phyloP scores from a whole-genome alignment of 345 rosid genomes.

The Mangifera indica region DNA sequence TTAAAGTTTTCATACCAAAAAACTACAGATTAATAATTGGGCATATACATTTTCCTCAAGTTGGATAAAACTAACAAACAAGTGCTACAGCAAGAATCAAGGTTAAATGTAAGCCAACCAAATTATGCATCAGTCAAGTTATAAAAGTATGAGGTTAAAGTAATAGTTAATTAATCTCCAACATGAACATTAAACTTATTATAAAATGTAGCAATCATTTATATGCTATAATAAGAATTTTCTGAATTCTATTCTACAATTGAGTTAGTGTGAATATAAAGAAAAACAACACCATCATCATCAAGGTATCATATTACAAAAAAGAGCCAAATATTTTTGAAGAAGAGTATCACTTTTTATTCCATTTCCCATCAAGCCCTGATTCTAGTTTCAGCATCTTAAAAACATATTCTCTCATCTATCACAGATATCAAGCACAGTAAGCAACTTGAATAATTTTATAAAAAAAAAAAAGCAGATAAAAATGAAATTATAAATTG shows the following conservation, averaged over 20 bases:
- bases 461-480: not conserved
- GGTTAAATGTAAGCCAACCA: not conserved
- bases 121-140: not conserved
- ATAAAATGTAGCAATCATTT: not conserved
- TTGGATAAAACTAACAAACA: not conserved
- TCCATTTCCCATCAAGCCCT: not conserved
- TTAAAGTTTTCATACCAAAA: not conserved
- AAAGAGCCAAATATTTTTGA: not conserved
- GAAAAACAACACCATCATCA: not conserved
- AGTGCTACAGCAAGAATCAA: not conserved
- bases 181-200: not conserved
- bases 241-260: not conserved
- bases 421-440: too few relatives aligned
- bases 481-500: not conserved
- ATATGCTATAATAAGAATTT: not conserved
- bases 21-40: not conserved
- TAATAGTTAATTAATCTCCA: not conserved
- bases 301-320: not conserved
- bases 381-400: not conserved
- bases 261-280: not conserved
- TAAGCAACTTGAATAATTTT: too few relatives aligned
- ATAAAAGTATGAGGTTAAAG: not conserved
- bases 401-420: not conserved
- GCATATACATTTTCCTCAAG: not conserved
- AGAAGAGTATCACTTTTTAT: not conserved